Evolutionary conservation across 148 eudicot genomes (phyloP).

Genomic region (Heliosperma pusillum): DNA sequence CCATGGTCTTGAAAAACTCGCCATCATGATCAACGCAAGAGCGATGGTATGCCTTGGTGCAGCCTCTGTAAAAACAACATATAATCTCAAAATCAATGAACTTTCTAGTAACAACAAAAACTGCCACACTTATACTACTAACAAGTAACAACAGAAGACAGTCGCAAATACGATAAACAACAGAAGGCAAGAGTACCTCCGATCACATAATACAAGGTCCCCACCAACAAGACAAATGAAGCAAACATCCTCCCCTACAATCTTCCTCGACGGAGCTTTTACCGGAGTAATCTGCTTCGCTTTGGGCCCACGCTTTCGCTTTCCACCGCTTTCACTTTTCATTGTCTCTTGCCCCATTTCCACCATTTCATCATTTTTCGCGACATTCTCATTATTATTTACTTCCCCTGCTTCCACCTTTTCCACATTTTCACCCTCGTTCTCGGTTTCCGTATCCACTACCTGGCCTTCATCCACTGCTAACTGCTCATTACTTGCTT

Average conservation of each 20-base stretch:
- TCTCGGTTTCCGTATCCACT: too few relatives aligned
- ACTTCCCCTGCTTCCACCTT: too few relatives aligned
- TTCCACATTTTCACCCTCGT: too few relatives aligned
- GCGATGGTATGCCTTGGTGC: slow-evolving; percentile 94
- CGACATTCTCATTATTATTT: too few relatives aligned
- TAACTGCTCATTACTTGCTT: not conserved
- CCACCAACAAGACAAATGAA: slow-evolving; percentile 97
- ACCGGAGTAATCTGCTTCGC: slow-evolving; percentile 24
- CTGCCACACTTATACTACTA: too few relatives aligned
- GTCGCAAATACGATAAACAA: too few relatives aligned
- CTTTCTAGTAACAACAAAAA: too few relatives aligned
- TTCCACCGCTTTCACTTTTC: slow-evolving; percentile 50
- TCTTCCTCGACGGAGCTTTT: slow-evolving; percentile 43
- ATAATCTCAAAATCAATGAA: not conserved
- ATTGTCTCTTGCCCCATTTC: slow-evolving; percentile 30
- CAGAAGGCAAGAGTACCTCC: slow-evolving; percentile 43
- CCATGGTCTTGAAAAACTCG: slow-evolving; percentile 71
- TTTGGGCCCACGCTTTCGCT: slow-evolving; percentile 47
- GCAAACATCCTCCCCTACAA: slow-evolving; percentile 82
- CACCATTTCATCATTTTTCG: slow-evolving; percentile 20
- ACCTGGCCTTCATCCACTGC: not conserved
- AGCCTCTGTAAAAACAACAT: slow-evolving; percentile 51
- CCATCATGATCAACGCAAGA: slow-evolving; percentile 87
- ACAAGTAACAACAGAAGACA: too few relatives aligned
- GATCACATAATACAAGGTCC: slow-evolving; percentile 86